These are phyloP conservation scores for Chalciporus piperatus DNA, from an alignment of 768 basidiomycete species.

Conservation along the genomic window DNA sequence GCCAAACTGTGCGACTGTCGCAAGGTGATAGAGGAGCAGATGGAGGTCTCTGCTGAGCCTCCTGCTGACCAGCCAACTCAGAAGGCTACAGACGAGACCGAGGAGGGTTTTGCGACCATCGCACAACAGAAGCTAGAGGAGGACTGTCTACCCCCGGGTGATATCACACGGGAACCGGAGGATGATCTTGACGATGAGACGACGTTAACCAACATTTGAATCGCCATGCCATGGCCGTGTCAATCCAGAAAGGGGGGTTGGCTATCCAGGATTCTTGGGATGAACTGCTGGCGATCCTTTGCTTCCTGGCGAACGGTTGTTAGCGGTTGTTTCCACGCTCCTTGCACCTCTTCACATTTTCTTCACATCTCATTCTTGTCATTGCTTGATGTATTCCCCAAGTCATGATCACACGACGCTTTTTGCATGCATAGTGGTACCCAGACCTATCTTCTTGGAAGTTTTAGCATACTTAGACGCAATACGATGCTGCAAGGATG, in stretches of 20 bases:
- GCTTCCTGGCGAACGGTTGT: conserved; percentile 29
- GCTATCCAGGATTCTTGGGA: conserved; percentile 23
- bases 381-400: background rate
- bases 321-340: conserved; percentile 30
- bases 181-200: conserved; percentile 19
- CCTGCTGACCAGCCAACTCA: conserved; percentile 18
- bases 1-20: conserved; percentile 42
- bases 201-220: conserved; percentile 4
- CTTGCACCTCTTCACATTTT: conserved; percentile 7
- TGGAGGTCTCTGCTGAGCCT: conserved; percentile 14
- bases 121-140: conserved; percentile 35
- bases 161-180: conserved; percentile 16
- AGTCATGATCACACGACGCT: background rate
- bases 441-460: background rate
- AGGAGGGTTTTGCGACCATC: conserved; percentile 47
- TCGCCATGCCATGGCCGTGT: background rate
- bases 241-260: background rate
- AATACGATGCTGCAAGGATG: no score
- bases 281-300: conserved; percentile 34
- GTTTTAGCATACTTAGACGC: no score
- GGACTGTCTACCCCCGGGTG: conserved; percentile 14
- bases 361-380: background rate
- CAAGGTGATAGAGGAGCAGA: conserved; percentile 14
- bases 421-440: background rate
- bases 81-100: conserved; percentile 42